These are phyloP conservation scores for Penicillium pancosmium DNA, from an alignment of 495 filamentous ascomycete genomes.

Conservation along the genomic window DNA sequence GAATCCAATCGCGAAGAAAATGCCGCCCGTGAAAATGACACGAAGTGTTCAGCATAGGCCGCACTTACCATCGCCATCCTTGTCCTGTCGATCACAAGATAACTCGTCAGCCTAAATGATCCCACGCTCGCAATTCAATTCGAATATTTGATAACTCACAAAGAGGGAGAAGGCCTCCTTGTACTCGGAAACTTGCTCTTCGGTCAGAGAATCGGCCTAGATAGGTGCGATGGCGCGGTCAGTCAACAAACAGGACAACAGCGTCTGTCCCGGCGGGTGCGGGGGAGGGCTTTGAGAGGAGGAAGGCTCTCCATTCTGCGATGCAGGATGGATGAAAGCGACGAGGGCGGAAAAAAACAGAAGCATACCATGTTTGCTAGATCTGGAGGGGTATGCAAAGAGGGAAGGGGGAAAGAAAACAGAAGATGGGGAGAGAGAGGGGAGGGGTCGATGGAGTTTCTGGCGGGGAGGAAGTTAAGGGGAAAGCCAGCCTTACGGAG, in stretches of 20 bases:
- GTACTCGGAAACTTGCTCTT: conserved; percentile 99
- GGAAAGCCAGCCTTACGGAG: conserved; percentile 29
- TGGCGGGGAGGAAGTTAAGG: conserved; percentile 29
- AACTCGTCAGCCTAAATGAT: conserved; percentile 16
- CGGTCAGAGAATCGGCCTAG: conserved; percentile 90
- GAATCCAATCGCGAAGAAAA: conserved; percentile 2
- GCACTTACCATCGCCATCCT: conserved; percentile 98
- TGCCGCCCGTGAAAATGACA: neutral
- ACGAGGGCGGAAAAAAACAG: conserved; percentile 3
- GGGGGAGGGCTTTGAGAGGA: conserved; percentile 27
- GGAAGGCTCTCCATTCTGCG: neutral
- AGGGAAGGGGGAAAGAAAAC: conserved; percentile 10
- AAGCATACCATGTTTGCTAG: conserved; percentile 36
- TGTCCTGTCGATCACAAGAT: conserved; percentile 68
- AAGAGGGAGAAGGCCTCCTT: conserved; percentile 99
- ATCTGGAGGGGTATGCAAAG: conserved; percentile 12
- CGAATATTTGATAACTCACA: conserved; percentile 62
- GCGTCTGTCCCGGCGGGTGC: conserved; percentile 44
- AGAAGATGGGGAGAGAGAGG: conserved; percentile 1
- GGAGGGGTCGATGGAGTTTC: conserved; percentile 15
- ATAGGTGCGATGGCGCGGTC: conserved; percentile 27
- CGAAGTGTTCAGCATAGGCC: conserved; percentile 13
- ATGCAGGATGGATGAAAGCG: conserved; percentile 4
- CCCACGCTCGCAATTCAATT: conserved; percentile 22
- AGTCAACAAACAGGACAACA: conserved; percentile 23